Evolutionary conservation across 305 asterid genomes (phyloP), one percentile per base, ranked within the genome.

Genomic region (Stenogyne calaminthoides): DNA sequence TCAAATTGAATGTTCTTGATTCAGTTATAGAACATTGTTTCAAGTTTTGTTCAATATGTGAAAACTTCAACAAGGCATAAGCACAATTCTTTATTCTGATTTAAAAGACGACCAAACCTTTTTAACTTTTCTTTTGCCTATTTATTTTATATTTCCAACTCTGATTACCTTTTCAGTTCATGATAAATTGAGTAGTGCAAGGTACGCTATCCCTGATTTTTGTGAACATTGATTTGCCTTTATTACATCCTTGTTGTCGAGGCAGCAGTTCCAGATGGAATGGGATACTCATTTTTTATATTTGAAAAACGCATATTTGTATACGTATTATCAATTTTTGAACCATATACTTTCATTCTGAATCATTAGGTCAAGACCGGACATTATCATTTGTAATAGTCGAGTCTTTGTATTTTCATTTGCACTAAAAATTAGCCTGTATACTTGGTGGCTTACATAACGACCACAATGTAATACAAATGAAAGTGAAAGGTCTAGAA

Each of bases 221-320:
- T 19, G 47, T 42, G 73, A 18, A 54, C 39, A n/a, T 69, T 34
- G 46, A 15, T 52, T 68, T 68, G 40, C 42, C 4, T 56, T 40
- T 65, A 5, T 34, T 68, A 16, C 56, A 32, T 54, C 27, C 32
- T 37, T 52, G 27, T 19, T 52, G 52, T 36, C 4, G 9, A 25
- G 60, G 27, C 44, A 55, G 12, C 56, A 25, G 36, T n/a, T 56
- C 27, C 22, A 8, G 63, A 37, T 32, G 66, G 69, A 60, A 8
- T 16, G 2, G 11, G 36, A 49, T 18, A 22, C 15, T 18, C 10
- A 37, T 27, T 51, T 22, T 20, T 63, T 42, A 34, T 51, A n/a
- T 6, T 29, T n/a, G 6, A 0, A n/a, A 6, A 10, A 47, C 2
- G 5, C 3, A 34, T 55, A 22, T 39, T 64, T 64, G 34, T 64